Conservation (phyloP, 352 stramenopile genomes). For the Pythium folliculosum region DNA sequence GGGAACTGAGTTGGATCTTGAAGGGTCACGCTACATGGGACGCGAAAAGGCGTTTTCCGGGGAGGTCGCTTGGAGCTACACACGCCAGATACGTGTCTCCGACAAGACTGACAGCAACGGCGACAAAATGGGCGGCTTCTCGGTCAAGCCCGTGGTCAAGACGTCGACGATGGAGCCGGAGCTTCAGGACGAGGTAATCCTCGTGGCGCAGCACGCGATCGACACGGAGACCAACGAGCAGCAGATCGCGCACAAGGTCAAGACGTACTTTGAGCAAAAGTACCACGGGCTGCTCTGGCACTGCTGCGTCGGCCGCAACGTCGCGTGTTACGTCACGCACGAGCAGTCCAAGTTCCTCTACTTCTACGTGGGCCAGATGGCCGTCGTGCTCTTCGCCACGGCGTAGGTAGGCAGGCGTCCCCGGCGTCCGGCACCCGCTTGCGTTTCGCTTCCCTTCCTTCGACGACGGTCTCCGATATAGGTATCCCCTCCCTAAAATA, state of each 20-base stretch:
- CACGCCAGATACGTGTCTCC: too few relatives aligned
- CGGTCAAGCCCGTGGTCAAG: conserved; percentile 86
- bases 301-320: conserved; percentile 94
- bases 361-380: conserved; percentile 96
- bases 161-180: conserved; percentile 88
- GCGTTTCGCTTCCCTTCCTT: too few relatives aligned
- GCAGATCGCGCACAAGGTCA: conserved; percentile 91
- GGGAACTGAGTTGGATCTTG: neutral
- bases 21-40: conserved; percentile 6
- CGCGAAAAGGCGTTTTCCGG: neutral
- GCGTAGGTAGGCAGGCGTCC: conserved; percentile 29
- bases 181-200: conserved; percentile 83
- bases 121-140: conserved; percentile 41
- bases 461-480: neutral
- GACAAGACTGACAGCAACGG: neutral
- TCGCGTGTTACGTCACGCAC: conserved; percentile 94
- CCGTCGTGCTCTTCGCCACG: conserved; percentile 91
- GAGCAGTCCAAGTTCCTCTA: conserved; percentile 95
- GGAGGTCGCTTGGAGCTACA: too few relatives aligned
- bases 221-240: conserved; percentile 83
- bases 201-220: conserved; percentile 77
- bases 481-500: neutral
- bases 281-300: conserved; percentile 92
- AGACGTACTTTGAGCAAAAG: conserved; percentile 92
- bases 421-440: too few relatives aligned